phyloP scores from a whole-genome alignment of 495 filamentous ascomycete species.

The Penicillium antarcticum region DNA sequence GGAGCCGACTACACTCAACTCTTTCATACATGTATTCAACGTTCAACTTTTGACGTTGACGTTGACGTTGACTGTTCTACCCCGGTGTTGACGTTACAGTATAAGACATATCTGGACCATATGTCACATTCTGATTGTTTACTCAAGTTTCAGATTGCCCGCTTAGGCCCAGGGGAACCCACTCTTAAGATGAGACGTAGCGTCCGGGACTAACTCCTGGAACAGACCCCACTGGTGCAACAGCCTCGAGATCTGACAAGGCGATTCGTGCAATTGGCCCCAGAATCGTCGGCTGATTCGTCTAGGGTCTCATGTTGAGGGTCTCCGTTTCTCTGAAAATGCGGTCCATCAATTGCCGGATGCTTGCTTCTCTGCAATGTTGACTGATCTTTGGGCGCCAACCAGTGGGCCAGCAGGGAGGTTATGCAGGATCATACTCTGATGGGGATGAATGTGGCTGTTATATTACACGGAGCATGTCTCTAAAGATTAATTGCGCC shows the following conservation, averaged over 20 bases:
- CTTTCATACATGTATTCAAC: neutral
- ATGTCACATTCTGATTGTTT: too few species aligned
- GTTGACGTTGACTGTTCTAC: too few species aligned
- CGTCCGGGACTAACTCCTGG: slow-evolving; percentile 19
- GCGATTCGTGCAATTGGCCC: slow-evolving; percentile 12
- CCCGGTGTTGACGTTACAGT: neutral
- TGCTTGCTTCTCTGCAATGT: too few species aligned
- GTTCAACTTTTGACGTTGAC: too few species aligned
- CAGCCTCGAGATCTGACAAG: slow-evolving; percentile 6
- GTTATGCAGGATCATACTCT: too few species aligned
- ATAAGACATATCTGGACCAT: neutral
- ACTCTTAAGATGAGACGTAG: slow-evolving; percentile 23
- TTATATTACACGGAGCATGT: too few species aligned
- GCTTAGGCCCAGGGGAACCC: neutral
- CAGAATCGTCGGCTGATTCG: slow-evolving; percentile 6
- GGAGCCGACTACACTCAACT: neutral
- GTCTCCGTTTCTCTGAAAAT: neutral
- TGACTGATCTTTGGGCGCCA: too few species aligned
- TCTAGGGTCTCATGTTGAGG: slow-evolving; percentile 5
- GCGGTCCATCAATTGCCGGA: too few species aligned
- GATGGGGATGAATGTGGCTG: too few species aligned
- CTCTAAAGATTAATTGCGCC: too few species aligned
- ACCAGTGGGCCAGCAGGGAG: too few species aligned
- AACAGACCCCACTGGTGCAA: slow-evolving; percentile 2
- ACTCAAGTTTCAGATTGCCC: neutral